phyloP scores from a whole-genome alignment of 2,329 filamentous ascomycete genomes.

The Phialophora macrospora region DNA sequence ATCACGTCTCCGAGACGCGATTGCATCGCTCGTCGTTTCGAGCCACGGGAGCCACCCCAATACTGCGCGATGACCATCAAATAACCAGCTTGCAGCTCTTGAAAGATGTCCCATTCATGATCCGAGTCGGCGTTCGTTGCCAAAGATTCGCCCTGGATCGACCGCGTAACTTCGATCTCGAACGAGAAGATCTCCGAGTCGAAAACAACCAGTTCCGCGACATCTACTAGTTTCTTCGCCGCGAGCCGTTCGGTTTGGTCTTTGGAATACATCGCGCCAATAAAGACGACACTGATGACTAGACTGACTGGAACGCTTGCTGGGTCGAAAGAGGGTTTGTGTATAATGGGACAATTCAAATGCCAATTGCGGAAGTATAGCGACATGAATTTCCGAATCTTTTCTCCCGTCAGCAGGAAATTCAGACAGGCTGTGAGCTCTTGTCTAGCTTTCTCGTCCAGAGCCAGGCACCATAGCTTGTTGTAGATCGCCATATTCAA shows the following conservation, averaged over 20 bases:
- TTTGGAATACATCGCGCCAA: slow-evolving; percentile 54
- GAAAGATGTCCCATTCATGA: slow-evolving; percentile 46
- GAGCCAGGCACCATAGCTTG: slow-evolving; percentile 47
- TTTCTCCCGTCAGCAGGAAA: slow-evolving; percentile 49
- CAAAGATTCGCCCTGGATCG: slow-evolving; percentile 40
- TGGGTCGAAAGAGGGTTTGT: slow-evolving; percentile 50
- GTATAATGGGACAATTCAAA: slow-evolving; percentile 51
- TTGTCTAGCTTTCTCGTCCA: slow-evolving; percentile 47
- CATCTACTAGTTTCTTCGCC: slow-evolving; percentile 50
- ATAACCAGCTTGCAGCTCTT: slow-evolving; percentile 51
- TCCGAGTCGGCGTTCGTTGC: slow-evolving; percentile 25
- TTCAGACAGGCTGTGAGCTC: slow-evolving; percentile 48
- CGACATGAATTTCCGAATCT: slow-evolving; percentile 49
- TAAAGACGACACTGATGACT: slow-evolving; percentile 49
- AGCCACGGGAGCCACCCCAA: slow-evolving; percentile 49
- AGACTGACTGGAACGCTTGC: slow-evolving; percentile 47
- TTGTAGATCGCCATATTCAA: slow-evolving; percentile 49
- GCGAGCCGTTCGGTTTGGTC: slow-evolving; percentile 47
- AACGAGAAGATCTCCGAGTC: slow-evolving; percentile 50
- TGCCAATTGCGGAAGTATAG: slow-evolving; percentile 56
- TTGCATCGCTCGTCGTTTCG: slow-evolving; percentile 51
- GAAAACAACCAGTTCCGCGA: slow-evolving; percentile 52
- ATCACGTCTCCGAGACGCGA: slow-evolving; percentile 51
- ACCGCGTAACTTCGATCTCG: slow-evolving; percentile 48
- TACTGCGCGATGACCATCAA: slow-evolving; percentile 51